These are phyloP conservation scores for Salinomyces thailandicus DNA, from an alignment of 2,329 filamentous ascomycete species.

Conservation along the genomic window DNA sequence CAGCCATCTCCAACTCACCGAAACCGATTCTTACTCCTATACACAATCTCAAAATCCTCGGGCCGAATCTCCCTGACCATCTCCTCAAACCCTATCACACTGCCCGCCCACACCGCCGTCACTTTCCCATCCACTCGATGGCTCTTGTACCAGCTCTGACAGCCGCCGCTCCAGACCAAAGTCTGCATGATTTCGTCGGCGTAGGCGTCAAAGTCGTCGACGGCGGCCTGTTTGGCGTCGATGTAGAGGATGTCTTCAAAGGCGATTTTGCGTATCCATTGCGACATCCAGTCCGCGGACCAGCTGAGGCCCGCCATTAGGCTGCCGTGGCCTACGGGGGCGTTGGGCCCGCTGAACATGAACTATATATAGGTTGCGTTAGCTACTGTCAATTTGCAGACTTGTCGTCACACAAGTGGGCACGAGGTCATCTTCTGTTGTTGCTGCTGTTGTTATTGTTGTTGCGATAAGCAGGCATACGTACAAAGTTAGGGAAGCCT, in stretches of 20 bases:
- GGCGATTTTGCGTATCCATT: slow-evolving; percentile 22
- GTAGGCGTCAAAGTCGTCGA: slow-evolving; percentile 24
- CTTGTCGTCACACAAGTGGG: too few species aligned
- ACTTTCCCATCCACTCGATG: slow-evolving; percentile 22
- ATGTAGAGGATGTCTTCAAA: slow-evolving; percentile 21
- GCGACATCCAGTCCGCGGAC: slow-evolving; percentile 20
- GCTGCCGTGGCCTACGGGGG: slow-evolving; percentile 14
- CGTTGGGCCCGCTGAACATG: slow-evolving; percentile 11
- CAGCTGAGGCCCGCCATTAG: slow-evolving; percentile 12
- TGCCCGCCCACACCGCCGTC: slow-evolving; percentile 23
- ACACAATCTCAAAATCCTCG: slow-evolving; percentile 41
- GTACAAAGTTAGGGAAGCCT: slow-evolving; percentile 22
- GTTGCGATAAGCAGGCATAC: too few species aligned
- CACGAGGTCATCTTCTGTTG: too few species aligned
- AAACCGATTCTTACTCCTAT: slow-evolving; percentile 36
- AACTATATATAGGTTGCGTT: too few species aligned
- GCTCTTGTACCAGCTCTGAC: slow-evolving; percentile 23
- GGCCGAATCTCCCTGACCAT: slow-evolving; percentile 31
- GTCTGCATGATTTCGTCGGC: slow-evolving; percentile 24
- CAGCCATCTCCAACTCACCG: slow-evolving; percentile 11
- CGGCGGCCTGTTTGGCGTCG: slow-evolving; percentile 16
- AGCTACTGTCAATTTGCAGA: too few species aligned
- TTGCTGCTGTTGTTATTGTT: too few species aligned
- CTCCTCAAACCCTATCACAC: slow-evolving; percentile 16
- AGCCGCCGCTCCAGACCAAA: slow-evolving; percentile 22